Evolutionary conservation across 164 flowering plant genomes (phyloP).

Genomic region (Magnolia changhungtana): DNA sequence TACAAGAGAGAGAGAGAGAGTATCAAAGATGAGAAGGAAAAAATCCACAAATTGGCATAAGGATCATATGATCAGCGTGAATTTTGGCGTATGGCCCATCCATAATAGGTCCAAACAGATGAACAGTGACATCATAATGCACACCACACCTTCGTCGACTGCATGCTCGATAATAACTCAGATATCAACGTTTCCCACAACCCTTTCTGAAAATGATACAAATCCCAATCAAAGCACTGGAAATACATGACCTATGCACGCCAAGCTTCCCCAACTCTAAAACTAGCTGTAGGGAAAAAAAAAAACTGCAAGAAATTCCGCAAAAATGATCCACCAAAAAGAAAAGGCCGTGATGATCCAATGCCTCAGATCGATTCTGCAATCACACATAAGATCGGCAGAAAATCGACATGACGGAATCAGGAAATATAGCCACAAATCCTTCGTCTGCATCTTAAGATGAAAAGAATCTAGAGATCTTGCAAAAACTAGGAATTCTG

Average conservation of each 20-base stretch:
- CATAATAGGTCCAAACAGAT: neutral
- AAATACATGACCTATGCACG: neutral
- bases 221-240: neutral
- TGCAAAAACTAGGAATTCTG: neutral
- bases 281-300: neutral
- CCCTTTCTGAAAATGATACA: too few relatives aligned
- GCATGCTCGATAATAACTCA: too few relatives aligned
- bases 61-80: neutral
- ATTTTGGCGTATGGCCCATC: neutral
- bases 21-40: neutral
- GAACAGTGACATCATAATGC: neutral
- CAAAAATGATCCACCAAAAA: neutral
- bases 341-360: neutral
- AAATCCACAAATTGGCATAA: neutral
- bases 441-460: neutral
- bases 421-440: neutral
- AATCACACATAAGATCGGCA: neutral
- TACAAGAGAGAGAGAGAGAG: too few relatives aligned
- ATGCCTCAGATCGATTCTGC: neutral
- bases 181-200: too few relatives aligned
- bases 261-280: neutral
- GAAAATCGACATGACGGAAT: neutral
- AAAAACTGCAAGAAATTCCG: neutral
- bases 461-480: neutral
- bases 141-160: too few relatives aligned